Evolutionary conservation across 345 rosid species (phyloP), one percentile per base, ranked within the genome.

Genomic region (Reutealis trisperma): DNA sequence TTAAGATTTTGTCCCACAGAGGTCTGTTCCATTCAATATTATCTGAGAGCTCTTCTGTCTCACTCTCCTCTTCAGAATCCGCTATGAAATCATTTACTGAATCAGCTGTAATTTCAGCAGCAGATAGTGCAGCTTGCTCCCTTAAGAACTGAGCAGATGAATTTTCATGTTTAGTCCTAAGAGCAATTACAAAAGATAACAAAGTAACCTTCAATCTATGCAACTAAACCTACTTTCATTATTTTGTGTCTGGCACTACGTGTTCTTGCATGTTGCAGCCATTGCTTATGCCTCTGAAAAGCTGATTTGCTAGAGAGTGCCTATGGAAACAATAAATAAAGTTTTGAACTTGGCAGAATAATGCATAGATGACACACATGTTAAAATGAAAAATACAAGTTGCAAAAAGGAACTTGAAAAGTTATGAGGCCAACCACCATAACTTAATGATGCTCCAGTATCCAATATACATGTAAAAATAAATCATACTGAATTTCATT

Each of bases 181-280:
- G 5, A 55, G 15, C 6, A 70, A n/a, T 47, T 10, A 74, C 55
- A 76, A 37, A 51, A 74, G 16, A 25, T 22, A 49, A 62, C 27
- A 21, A 3, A 25, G 2, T 47, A 2, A 24, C n/a, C 52, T 11
- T 22, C 25, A 21, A 41, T 57, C 5, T 19, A 69, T 14, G 5
- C 22, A 66, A 75, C 15, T 54, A 67, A 60, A 76, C 89, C 69
- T 88, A 93, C 98, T 77, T 90, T 94, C 97, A 91, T 89, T 54
- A 94, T 94, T 86, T 94, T 93, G 87, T 94, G 97, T 70, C 97
- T 90, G 82, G 98, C 98, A 84, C 97, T 88, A 58, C 88, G 92
- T 77, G 98, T 94, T 88, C 88, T 95, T 77, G 99, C 98, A 87
- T 90, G 96, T 77, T 85, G 91, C 87, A 95, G 82, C 98, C 95